These are phyloP conservation scores for Chaetomium tenue DNA, from an alignment of 495 filamentous ascomycete species.

Conservation along the genomic window DNA sequence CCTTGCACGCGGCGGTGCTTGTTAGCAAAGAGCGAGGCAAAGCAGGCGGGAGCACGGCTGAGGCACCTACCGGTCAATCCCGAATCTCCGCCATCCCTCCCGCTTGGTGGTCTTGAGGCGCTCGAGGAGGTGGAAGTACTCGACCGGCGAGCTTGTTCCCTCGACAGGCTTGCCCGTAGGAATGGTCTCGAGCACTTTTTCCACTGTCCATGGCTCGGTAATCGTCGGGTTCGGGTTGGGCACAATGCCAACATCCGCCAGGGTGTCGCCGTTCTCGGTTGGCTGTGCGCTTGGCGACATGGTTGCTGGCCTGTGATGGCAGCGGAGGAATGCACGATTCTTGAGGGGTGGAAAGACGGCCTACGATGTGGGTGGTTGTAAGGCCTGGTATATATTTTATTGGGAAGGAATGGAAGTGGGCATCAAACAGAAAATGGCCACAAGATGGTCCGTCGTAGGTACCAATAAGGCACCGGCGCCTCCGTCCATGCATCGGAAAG, in stretches of 20 bases:
- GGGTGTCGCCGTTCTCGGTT: conserved; percentile 3
- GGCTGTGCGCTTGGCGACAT: conserved; percentile 19
- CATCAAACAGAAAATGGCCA: too few relatives aligned
- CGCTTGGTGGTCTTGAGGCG: conserved; percentile 92
- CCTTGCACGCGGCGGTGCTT: conserved; percentile 22
- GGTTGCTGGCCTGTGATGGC: background rate
- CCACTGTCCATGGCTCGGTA: conserved; percentile 48
- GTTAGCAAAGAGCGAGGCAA: conserved; percentile 12
- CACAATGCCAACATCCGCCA: conserved; percentile 32
- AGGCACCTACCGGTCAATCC: conserved; percentile 56
- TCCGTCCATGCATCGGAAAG: too few relatives aligned
- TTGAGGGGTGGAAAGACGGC: too few relatives aligned
- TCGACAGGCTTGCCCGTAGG: conserved; percentile 50
- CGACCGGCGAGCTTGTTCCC: conserved; percentile 69
- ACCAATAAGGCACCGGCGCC: too few relatives aligned
- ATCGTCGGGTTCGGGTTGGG: conserved; percentile 39
- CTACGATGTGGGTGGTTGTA: too few relatives aligned
- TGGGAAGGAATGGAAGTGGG: too few relatives aligned
- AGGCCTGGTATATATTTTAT: too few relatives aligned
- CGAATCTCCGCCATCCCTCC: conserved; percentile 91
- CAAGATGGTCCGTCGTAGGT: too few relatives aligned
- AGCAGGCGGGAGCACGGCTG: background rate
- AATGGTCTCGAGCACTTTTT: conserved; percentile 49
- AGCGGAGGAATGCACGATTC: background rate
- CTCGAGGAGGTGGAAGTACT: conserved; percentile 91